These are phyloP conservation scores for Agrocybe pediades DNA, from an alignment of 768 basidiomycete species.

Conservation along the genomic window DNA sequence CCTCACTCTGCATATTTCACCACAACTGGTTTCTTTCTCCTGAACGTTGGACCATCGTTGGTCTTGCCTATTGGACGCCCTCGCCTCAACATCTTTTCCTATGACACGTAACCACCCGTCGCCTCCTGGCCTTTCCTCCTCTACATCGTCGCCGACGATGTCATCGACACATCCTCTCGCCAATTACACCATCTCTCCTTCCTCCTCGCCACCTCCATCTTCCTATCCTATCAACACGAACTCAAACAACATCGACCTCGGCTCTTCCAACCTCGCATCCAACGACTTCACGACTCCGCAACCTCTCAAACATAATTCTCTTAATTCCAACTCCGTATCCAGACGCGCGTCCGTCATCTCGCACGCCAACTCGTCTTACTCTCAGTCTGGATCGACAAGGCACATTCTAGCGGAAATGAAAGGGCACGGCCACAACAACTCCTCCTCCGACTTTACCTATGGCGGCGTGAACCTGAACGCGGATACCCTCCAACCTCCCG, in stretches of 20 bases:
- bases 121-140: too few species aligned
- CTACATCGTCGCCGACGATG: neutral
- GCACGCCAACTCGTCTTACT: slow-evolving; percentile 40
- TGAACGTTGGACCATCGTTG: too few species aligned
- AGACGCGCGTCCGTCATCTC: slow-evolving; percentile 37
- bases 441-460: slow-evolving; percentile 26
- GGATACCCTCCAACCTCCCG: neutral
- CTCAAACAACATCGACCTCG: neutral
- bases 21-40: too few species aligned
- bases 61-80: too few species aligned
- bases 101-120: too few species aligned
- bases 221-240: neutral
- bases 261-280: neutral
- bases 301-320: neutral
- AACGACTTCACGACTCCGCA: neutral
- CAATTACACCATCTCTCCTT: neutral
- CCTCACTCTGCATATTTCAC: too few species aligned
- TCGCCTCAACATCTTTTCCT: too few species aligned
- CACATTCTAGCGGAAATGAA: slow-evolving; percentile 41
- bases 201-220: neutral
- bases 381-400: slow-evolving; percentile 47
- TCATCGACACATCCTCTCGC: neutral
- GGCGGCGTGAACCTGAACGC: neutral
- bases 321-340: slow-evolving; percentile 14
- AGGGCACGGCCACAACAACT: slow-evolving; percentile 13